Percentiles rank a stretch among this genome's conserved stretches.
These are phyloP conservation scores for Trametes cinnabarina DNA, from an alignment of 768 basidiomycete species.

Conservation along the genomic window DNA sequence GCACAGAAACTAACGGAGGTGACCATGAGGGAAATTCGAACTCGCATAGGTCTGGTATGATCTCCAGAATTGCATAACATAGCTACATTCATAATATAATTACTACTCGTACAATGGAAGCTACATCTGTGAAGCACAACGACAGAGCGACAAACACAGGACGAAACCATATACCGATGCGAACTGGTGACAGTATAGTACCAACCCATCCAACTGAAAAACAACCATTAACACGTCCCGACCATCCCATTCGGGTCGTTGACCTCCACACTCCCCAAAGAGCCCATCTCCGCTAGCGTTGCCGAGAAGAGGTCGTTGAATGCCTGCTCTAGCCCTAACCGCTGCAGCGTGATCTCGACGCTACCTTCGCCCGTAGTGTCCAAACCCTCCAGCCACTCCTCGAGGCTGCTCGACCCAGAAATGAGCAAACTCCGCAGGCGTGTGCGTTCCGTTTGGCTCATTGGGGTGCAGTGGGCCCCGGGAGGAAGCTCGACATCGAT, in stretches of 20 bases:
- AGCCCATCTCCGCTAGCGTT: slow-evolving; percentile 61
- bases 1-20: slow-evolving; percentile 59
- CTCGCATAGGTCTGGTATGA: slow-evolving; percentile 54
- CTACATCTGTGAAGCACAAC: too few relatives aligned
- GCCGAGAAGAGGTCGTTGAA: slow-evolving; percentile 63
- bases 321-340: slow-evolving; percentile 54
- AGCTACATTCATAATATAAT: background rate
- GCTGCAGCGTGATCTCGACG: slow-evolving; percentile 40
- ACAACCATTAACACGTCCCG: slow-evolving; percentile 25
- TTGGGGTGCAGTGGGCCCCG: slow-evolving; percentile 42
- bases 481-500: slow-evolving; percentile 41
- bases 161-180: background rate
- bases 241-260: slow-evolving; percentile 26
- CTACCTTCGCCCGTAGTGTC: slow-evolving; percentile 26
- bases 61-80: background rate
- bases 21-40: slow-evolving; percentile 69
- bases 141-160: too few relatives aligned
- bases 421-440: slow-evolving; percentile 68
- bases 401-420: slow-evolving; percentile 54
- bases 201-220: background rate
- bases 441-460: slow-evolving; percentile 70
- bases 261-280: slow-evolving; percentile 33
- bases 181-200: background rate
- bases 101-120: slow-evolving; percentile 4
- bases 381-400: slow-evolving; percentile 60